phyloP scores from a whole-genome alignment of 805 yeast species.

The Ogataea neopini region DNA sequence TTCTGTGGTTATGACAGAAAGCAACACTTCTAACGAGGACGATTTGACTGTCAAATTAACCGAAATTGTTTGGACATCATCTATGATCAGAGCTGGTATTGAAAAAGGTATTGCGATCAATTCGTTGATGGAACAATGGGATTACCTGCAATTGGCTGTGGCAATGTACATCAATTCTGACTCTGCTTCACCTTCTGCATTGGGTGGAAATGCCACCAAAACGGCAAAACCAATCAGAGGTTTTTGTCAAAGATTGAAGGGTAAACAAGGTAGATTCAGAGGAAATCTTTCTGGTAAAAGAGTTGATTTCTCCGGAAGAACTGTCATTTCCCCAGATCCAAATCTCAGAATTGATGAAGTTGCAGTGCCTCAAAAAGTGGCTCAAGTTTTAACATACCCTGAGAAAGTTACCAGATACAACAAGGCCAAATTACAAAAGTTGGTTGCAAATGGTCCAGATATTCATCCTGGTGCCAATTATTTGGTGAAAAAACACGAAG shows the following conservation, averaged over 20 bases:
- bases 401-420: conserved; percentile 92
- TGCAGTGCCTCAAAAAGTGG: conserved; percentile 97
- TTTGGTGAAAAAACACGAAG: conserved; percentile 77
- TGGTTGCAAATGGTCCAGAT: conserved; percentile 82
- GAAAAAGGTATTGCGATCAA: conserved; percentile 93
- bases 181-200: conserved; percentile 76
- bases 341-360: conserved; percentile 93
- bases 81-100: conserved; percentile 89
- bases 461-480: conserved; percentile 97
- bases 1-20: conserved; percentile 88
- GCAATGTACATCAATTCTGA: conserved; percentile 98
- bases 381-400: conserved; percentile 93
- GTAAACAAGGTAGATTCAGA: conserved; percentile 98
- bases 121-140: conserved; percentile 99
- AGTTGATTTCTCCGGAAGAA: conserved; percentile 97
- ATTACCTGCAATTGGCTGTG: conserved; percentile 87
- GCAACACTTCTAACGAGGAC: conserved; percentile 91
- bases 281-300: conserved; percentile 98
- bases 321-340: conserved; percentile 98
- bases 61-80: conserved; percentile 96
- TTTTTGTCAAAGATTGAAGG: conserved; percentile 94
- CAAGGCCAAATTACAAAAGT: conserved; percentile 67
- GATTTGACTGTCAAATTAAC: conserved; percentile 94
- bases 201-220: conserved; percentile 63
- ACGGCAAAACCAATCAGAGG: conserved; percentile 87